A percentile compares a stretch with the other conserved stretches of the same genome.
Evolutionary conservation across 495 filamentous ascomycete genomes (phyloP).

Genomic region (Penicillium mononematosum): DNA sequence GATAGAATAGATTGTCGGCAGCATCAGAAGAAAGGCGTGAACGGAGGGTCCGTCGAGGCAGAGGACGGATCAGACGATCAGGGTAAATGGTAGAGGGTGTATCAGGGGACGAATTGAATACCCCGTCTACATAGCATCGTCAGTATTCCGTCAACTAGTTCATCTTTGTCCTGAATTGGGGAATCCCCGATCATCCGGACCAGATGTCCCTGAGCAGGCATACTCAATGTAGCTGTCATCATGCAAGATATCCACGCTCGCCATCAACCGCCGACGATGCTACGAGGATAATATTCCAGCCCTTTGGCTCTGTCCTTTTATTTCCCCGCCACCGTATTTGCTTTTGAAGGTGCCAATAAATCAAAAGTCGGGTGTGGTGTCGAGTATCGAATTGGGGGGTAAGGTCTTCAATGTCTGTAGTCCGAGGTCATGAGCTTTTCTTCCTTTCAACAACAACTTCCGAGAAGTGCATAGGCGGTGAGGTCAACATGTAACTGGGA

Average conservation of each 20-base stretch:
- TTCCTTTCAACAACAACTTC: not conserved
- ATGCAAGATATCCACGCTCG: conserved; percentile 37
- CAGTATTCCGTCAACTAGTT: conserved; percentile 42
- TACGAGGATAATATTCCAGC: conserved; percentile 18
- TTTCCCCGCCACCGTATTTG: conserved; percentile 26
- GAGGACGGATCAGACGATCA: conserved; percentile 86
- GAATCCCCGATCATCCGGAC: conserved; percentile 18
- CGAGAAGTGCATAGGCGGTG: not conserved
- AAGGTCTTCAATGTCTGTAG: conserved; percentile 7
- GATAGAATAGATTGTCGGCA: conserved; percentile 78
- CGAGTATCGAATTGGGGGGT: conserved; percentile 3
- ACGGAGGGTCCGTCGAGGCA: conserved; percentile 83
- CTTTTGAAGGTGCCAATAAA: conserved; percentile 14
- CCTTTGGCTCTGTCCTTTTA: conserved; percentile 16
- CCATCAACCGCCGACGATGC: conserved; percentile 35
- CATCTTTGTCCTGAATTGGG: conserved; percentile 17
- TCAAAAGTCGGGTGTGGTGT: conserved; percentile 5
- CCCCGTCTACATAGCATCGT: conserved; percentile 47
- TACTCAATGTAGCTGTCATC: conserved; percentile 53
- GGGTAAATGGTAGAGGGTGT: conserved; percentile 74
- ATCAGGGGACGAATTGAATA: conserved; percentile 63
- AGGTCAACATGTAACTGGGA: not conserved
- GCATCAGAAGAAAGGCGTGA: conserved; percentile 81
- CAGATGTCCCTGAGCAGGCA: conserved; percentile 35
- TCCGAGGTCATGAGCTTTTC: conserved; percentile 1